A percentile compares a stretch with the other conserved stretches of the same genome.
These are phyloP conservation scores for Podaxis sp. DNA, from an alignment of 768 basidiomycete species.

Conservation along the genomic window DNA sequence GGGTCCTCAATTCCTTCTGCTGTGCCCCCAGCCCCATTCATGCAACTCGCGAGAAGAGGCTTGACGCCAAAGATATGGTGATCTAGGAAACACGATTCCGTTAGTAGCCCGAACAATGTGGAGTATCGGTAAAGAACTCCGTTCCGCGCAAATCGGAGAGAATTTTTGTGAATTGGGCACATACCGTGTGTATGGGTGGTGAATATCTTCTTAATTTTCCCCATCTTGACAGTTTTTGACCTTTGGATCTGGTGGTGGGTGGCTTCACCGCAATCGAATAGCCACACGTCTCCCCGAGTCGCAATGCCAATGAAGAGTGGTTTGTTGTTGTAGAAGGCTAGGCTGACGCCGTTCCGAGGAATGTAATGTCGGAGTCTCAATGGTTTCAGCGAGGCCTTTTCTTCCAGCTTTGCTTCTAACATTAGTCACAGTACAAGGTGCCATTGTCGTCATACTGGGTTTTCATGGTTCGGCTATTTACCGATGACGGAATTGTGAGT, in stretches of 20 bases:
- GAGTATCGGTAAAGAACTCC: not conserved
- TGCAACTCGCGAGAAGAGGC: constrained; percentile 63
- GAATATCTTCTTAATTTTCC: constrained; percentile 78
- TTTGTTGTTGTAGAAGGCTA: constrained; percentile 78
- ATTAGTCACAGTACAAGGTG: not conserved
- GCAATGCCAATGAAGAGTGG: constrained; percentile 71
- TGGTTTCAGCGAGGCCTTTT: not conserved
- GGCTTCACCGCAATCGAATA: constrained; percentile 86
- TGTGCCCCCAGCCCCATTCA: constrained; percentile 76
- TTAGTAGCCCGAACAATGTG: not conserved
- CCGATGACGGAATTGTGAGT: too few relatives aligned
- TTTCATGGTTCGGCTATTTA: not conserved
- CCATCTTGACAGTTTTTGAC: constrained; percentile 67
- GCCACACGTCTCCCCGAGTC: constrained; percentile 73
- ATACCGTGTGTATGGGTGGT: constrained; percentile 88
- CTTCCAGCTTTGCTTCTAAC: not conserved
- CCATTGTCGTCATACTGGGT: constrained; percentile 11
- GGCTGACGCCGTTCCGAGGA: constrained; percentile 81
- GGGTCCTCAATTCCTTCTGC: constrained; percentile 60
- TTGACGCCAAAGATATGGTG: constrained; percentile 81
- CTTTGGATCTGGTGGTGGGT: constrained; percentile 79
- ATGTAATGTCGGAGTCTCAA: constrained; percentile 51
- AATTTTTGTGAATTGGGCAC: constrained; percentile 13
- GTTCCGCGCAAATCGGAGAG: not conserved
- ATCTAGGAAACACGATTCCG: constrained; percentile 40